These are phyloP conservation scores for Gossypium lobatum DNA, from an alignment of 441 rosid species.

Conservation along the genomic window DNA sequence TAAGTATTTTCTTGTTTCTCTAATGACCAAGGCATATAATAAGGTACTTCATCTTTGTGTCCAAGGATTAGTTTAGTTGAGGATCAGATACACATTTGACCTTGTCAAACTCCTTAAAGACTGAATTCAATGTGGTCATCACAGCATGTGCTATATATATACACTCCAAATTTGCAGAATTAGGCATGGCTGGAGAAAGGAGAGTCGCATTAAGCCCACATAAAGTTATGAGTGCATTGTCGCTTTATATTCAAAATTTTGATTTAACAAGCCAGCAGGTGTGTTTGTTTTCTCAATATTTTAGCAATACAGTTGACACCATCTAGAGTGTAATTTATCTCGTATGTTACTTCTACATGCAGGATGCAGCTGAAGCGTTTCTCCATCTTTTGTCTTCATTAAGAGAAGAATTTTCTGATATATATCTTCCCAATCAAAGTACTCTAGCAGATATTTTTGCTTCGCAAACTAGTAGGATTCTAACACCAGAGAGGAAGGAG, in stretches of 20 bases:
- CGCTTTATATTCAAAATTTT: slow-evolving; percentile 51
- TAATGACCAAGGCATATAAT: not conserved
- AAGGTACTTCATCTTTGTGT: not conserved
- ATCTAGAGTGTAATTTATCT: slow-evolving; percentile 16
- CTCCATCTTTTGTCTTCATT: slow-evolving; percentile 71
- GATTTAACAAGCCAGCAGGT: slow-evolving; percentile 84
- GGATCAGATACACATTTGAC: not conserved
- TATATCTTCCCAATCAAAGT: slow-evolving; percentile 42
- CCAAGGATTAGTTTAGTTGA: not conserved
- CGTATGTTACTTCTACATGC: slow-evolving; percentile 18
- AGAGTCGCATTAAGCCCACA: slow-evolving; percentile 52
- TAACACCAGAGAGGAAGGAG: slow-evolving; percentile 28
- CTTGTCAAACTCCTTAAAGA: not conserved
- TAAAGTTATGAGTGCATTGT: slow-evolving; percentile 68
- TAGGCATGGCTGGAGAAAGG: slow-evolving; percentile 31
- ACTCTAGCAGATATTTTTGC: slow-evolving; percentile 43
- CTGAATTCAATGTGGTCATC: not conserved
- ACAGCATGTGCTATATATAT: not conserved
- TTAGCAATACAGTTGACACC: not conserved
- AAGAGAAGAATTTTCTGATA: slow-evolving; percentile 62
- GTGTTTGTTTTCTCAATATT: slow-evolving; percentile 3
- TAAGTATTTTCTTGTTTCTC: not conserved
- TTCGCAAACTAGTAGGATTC: slow-evolving; percentile 44
- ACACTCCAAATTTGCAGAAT: slow-evolving; percentile 31
- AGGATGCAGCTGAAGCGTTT: slow-evolving; percentile 96